These are phyloP conservation scores for Naganishia friedmannii DNA, from an alignment of 768 basidiomycete genomes.

Conservation along the genomic window DNA sequence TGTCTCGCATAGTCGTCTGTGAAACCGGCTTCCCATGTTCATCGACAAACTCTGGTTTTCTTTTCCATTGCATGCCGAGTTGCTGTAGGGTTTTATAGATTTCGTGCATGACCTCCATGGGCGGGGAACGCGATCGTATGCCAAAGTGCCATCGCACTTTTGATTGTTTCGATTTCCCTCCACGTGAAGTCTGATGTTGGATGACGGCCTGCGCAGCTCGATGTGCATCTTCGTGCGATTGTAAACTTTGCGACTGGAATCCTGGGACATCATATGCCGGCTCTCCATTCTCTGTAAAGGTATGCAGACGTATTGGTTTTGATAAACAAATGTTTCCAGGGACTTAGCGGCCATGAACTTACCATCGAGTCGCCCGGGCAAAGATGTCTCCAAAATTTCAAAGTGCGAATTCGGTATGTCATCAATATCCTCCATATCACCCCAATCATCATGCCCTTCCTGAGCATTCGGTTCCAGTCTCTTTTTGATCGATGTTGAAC, in stretches of 20 bases:
- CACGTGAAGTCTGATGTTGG: slow-evolving; percentile 25
- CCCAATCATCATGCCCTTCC: slow-evolving; percentile 70
- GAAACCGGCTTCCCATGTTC: slow-evolving; percentile 56
- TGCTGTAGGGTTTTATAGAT: slow-evolving; percentile 88
- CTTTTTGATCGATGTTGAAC: slow-evolving; percentile 29
- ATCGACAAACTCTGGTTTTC: slow-evolving; percentile 63
- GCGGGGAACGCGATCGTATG: slow-evolving; percentile 81
- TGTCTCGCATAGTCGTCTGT: slow-evolving; percentile 58
- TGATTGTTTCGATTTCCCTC: slow-evolving; percentile 62
- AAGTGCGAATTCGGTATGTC: slow-evolving; percentile 66
- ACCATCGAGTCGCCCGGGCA: slow-evolving; percentile 59
- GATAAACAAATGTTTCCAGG: no score
- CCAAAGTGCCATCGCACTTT: slow-evolving; percentile 97
- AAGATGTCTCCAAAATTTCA: slow-evolving; percentile 83
- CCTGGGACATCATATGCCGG: slow-evolving; percentile 29
- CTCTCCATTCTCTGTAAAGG: slow-evolving; percentile 29
- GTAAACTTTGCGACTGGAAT: slow-evolving; percentile 29
- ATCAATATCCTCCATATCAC: slow-evolving; percentile 59
- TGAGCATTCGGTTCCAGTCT: slow-evolving; percentile 64
- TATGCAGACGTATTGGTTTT: no score
- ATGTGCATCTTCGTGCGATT: slow-evolving; percentile 45
- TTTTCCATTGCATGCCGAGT: slow-evolving; percentile 96
- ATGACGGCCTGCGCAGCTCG: slow-evolving; percentile 46
- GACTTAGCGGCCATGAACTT: slow-evolving; percentile 9
- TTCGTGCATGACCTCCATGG: slow-evolving; percentile 99